These are phyloP conservation scores for Fusarium piperis DNA, from an alignment of 2,329 filamentous ascomycete genomes.

Conservation along the genomic window DNA sequence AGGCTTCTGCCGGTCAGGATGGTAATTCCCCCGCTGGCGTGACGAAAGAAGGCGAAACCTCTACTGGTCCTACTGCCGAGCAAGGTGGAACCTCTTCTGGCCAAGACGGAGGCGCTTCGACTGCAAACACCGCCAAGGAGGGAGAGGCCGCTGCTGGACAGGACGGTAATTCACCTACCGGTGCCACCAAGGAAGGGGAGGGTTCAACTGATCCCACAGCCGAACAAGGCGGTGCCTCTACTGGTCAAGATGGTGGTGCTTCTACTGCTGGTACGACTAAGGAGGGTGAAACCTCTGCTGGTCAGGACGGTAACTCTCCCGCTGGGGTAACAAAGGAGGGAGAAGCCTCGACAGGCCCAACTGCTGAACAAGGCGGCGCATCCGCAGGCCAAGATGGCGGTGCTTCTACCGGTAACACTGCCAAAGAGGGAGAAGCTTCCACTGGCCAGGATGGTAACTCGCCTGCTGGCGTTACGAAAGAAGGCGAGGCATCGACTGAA, in stretches of 20 bases:
- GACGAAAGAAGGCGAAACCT: not conserved
- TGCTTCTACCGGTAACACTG: not conserved
- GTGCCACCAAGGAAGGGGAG: not conserved
- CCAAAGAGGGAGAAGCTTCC: not conserved
- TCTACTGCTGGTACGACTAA: not conserved
- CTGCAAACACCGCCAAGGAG: not conserved
- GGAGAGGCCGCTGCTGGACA: not conserved
- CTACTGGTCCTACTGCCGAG: not conserved
- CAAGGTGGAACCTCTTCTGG: not conserved
- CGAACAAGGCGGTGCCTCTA: not conserved
- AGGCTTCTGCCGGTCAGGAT: not conserved
- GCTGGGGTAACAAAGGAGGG: not conserved
- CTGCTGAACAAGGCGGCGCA: not conserved
- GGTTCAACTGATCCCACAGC: not conserved
- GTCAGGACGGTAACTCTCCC: not conserved
- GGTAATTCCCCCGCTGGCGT: not conserved
- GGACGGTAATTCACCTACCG: not conserved
- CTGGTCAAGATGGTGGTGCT: not conserved
- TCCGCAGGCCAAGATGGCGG: not conserved
- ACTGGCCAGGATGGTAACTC: not conserved
- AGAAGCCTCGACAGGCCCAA: not conserved
- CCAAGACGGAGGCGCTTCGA: not conserved
- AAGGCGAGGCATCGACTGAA: not conserved
- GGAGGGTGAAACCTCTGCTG: not conserved
- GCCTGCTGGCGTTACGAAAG: not conserved